Conservation (phyloP, 2,329 filamentous ascomycete species). For the Talaromyces sp. region DNA sequence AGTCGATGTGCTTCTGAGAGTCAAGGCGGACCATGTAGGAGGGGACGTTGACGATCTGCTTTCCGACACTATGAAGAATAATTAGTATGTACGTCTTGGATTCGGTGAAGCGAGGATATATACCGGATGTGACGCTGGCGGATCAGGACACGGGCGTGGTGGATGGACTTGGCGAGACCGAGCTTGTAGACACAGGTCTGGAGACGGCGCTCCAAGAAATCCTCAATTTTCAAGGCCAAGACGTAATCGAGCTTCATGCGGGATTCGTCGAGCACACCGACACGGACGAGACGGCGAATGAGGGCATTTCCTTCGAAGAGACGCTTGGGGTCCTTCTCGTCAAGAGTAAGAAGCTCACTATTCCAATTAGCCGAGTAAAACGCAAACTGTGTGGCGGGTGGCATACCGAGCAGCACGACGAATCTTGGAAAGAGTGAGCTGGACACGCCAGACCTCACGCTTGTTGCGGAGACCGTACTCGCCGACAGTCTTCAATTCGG, state of each 20-base stretch:
- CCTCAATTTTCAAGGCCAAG: constrained; percentile 96
- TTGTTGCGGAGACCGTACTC: constrained; percentile 99
- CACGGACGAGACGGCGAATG: constrained; percentile 99
- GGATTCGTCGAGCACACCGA: constrained; percentile 99
- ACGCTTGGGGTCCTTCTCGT: constrained; percentile 99
- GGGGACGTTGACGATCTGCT: constrained; percentile 99
- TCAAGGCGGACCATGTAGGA: constrained; percentile 99
- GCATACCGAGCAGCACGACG: constrained; percentile 98
- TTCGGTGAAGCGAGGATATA: constrained; percentile 20
- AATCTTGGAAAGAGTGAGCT: constrained; percentile 99
- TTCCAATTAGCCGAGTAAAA: not conserved
- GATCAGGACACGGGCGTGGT: constrained; percentile 99
- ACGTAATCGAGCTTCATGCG: constrained; percentile 99
- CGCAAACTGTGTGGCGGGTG: not conserved
- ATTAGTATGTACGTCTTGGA: not conserved
- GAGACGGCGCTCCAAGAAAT: constrained; percentile 99
- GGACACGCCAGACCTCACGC: constrained; percentile 99
- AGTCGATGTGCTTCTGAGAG: constrained; percentile 99
- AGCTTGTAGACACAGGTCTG: constrained; percentile 99
- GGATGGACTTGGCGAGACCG: constrained; percentile 98
- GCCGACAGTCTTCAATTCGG: constrained; percentile 98
- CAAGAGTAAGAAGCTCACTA: constrained; percentile 99
- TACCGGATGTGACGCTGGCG: constrained; percentile 96
- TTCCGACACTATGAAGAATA: constrained; percentile 68
- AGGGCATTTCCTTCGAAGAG: constrained; percentile 99